phyloP scores from a whole-genome alignment of 202 grass and related monocot species.

The Cymbopogon flexuosus region DNA sequence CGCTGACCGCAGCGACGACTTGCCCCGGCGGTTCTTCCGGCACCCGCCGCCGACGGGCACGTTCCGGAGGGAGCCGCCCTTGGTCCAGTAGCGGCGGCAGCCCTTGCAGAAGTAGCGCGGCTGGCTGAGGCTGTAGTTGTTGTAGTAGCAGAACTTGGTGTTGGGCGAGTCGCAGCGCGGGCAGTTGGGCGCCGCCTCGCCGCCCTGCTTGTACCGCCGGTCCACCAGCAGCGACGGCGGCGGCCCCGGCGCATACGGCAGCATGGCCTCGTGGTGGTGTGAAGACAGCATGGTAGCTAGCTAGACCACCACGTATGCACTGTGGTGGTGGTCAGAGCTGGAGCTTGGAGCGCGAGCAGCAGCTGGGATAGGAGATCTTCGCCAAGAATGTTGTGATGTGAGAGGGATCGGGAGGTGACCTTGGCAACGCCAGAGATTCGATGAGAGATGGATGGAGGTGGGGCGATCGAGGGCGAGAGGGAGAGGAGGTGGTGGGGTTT shows the following conservation, averaged over 20 bases:
- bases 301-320: neutral
- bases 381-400: constrained; percentile 31
- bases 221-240: constrained; percentile 44
- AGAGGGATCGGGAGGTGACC: constrained; percentile 20
- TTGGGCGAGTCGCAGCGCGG: constrained; percentile 86
- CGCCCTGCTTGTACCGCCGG: constrained; percentile 56
- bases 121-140: constrained; percentile 97
- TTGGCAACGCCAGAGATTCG: neutral
- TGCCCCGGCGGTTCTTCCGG: constrained; percentile 68
- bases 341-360: neutral
- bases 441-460: neutral
- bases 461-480: neutral
- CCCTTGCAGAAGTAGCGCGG: constrained; percentile 97
- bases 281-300: constrained; percentile 46
- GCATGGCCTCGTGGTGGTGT: constrained; percentile 49
- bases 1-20: constrained; percentile 16
- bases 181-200: constrained; percentile 66
- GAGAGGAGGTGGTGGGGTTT: constrained; percentile 26
- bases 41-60: constrained; percentile 80
- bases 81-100: constrained; percentile 90
- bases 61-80: constrained; percentile 82
- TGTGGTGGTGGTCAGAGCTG: neutral
- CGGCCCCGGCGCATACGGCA: constrained; percentile 44
- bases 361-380: neutral
- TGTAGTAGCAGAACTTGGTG: constrained; percentile 99